phyloP scores from a whole-genome alignment of 352 stramenopile species.

The Blastocystis sp. region DNA sequence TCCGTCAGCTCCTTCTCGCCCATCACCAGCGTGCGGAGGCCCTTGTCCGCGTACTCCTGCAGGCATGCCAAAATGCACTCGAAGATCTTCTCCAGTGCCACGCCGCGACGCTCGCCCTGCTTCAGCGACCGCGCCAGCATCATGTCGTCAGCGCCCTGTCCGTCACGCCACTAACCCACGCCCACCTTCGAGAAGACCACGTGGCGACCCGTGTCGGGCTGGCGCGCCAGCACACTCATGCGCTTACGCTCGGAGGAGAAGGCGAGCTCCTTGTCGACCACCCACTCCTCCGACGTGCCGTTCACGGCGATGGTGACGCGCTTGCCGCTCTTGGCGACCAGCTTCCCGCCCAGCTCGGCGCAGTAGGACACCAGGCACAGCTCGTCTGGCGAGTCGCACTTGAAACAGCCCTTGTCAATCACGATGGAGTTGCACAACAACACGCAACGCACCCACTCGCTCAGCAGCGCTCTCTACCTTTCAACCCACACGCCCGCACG shows the following conservation, averaged over 20 bases:
- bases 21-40: conserved; percentile 81
- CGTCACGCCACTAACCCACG: too few relatives aligned
- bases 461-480: neutral
- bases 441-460: conserved; percentile 5
- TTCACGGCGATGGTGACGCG: conserved; percentile 24
- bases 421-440: conserved; percentile 56
- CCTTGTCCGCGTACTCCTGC: conserved; percentile 80
- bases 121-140: conserved; percentile 26
- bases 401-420: conserved; percentile 36
- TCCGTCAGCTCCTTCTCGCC: conserved; percentile 74
- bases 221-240: conserved; percentile 92
- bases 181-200: conserved; percentile 26
- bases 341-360: neutral
- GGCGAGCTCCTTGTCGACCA: conserved; percentile 91
- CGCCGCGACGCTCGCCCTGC: neutral
- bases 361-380: conserved; percentile 53
- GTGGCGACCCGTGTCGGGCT: conserved; percentile 68
- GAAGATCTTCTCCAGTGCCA: conserved; percentile 10
- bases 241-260: conserved; percentile 95
- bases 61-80: conserved; percentile 74
- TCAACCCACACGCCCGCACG: neutral
- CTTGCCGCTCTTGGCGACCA: conserved; percentile 16
- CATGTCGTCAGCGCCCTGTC: conserved; percentile 40
- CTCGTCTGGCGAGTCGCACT: conserved; percentile 59
- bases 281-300: conserved; percentile 77